These are phyloP conservation scores for Backusella westeae DNA, from an alignment of 192 early-diverging fungal genomes.

Conservation along the genomic window DNA sequence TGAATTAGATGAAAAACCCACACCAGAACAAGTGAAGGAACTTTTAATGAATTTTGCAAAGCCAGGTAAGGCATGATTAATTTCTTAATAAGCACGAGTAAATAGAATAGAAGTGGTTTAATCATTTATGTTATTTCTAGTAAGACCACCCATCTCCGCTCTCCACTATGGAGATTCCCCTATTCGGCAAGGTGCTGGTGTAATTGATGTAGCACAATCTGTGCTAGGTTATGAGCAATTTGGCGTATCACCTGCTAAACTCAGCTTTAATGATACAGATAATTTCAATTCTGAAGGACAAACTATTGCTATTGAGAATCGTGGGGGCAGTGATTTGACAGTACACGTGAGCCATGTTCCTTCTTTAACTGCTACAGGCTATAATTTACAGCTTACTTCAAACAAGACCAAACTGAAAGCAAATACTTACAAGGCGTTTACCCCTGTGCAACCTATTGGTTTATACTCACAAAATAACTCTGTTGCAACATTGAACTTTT, in stretches of 20 bases:
- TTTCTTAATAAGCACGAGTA: not conserved
- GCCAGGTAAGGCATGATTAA: slow-evolving; percentile 14
- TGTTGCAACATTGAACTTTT: slow-evolving; percentile 2
- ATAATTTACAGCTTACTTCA: slow-evolving; percentile 13
- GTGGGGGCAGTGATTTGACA: slow-evolving; percentile 22
- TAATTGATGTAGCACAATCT: slow-evolving; percentile 41
- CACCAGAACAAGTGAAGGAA: slow-evolving; percentile 10
- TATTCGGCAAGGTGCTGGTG: slow-evolving; percentile 49
- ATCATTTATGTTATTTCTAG: slow-evolving; percentile 1
- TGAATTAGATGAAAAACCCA: not conserved
- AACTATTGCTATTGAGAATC: slow-evolving; percentile 39
- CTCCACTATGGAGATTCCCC: slow-evolving; percentile 22
- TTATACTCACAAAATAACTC: slow-evolving; percentile 1
- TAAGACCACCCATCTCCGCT: slow-evolving; percentile 9
- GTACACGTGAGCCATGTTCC: slow-evolving; percentile 32
- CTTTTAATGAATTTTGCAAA: slow-evolving; percentile 31
- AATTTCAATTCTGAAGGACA: slow-evolving; percentile 23
- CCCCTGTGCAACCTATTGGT: slow-evolving; percentile 18
- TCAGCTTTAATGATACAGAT: slow-evolving; percentile 47
- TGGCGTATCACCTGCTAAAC: slow-evolving; percentile 38
- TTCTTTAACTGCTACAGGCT: slow-evolving; percentile 37
- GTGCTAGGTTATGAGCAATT: slow-evolving; percentile 25
- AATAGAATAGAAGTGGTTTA: not conserved
- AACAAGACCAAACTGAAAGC: not conserved
- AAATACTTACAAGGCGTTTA: not conserved